Percentiles rank a stretch among this genome's conserved stretches.
Conservation (phyloP, 805 yeast species). For the Candida nanaspora region DNA sequence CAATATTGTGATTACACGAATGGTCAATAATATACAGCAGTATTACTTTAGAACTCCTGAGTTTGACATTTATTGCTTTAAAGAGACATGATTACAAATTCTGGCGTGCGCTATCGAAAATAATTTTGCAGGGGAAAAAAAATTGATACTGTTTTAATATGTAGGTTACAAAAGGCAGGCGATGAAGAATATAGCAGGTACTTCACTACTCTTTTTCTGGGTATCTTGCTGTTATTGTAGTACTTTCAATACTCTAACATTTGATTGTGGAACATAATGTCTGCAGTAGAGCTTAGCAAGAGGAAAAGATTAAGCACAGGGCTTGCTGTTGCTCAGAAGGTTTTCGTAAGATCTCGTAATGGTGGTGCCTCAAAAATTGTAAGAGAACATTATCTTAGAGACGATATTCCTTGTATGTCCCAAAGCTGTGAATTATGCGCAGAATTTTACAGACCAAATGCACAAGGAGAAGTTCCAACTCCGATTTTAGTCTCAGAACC, state of each 20-base stretch:
- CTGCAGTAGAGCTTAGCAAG: conserved; percentile 8
- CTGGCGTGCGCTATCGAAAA: background rate
- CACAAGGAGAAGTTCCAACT: conserved; percentile 57
- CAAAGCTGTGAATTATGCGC: conserved; percentile 59
- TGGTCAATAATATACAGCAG: too few relatives aligned
- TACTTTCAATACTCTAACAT: too few relatives aligned
- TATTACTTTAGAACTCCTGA: too few relatives aligned
- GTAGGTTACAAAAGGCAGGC: too few relatives aligned
- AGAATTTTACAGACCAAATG: conserved; percentile 47
- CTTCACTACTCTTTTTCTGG: too few relatives aligned
- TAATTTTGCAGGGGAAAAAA: background rate
- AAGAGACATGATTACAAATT: too few relatives aligned
- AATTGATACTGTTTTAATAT: background rate
- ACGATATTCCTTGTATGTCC: conserved; percentile 89
- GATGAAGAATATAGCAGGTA: too few relatives aligned
- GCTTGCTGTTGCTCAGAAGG: conserved; percentile 72
- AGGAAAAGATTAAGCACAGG: conserved; percentile 44
- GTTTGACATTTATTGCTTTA: too few relatives aligned
- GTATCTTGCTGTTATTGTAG: too few relatives aligned
- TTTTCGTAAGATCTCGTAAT: conserved; percentile 82
- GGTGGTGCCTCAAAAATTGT: conserved; percentile 90
- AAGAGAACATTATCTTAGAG: conserved; percentile 87
- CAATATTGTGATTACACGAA: background rate
- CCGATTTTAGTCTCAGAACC: conserved; percentile 67
- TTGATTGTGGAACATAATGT: conserved; percentile 4